Percentiles rank a stretch among this genome's conserved stretches.
phyloP scores from a whole-genome alignment of 2,329 filamentous ascomycete species.

The Diaporthe batatas region DNA sequence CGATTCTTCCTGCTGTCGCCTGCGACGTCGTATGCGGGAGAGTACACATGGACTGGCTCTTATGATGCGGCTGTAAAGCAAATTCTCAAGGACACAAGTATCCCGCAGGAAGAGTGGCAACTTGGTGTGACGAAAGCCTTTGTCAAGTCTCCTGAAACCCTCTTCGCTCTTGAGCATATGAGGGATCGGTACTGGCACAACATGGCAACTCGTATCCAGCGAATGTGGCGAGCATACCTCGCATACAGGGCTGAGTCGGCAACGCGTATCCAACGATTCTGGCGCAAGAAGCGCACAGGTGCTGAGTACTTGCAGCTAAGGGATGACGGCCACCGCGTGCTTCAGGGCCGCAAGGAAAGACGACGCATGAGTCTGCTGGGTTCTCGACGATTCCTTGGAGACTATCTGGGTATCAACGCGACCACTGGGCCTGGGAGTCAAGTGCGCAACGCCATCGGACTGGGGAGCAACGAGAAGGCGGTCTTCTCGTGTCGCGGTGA shows the following conservation, averaged over 20 bases:
- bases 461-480: constrained; percentile 79
- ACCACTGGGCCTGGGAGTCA: constrained; percentile 83
- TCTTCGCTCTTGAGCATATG: constrained; percentile 98
- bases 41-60: constrained; percentile 95
- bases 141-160: constrained; percentile 96
- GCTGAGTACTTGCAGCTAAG: constrained; percentile 90
- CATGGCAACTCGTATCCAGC: constrained; percentile 97
- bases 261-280: constrained; percentile 93
- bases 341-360: constrained; percentile 90
- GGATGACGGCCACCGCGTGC: constrained; percentile 86
- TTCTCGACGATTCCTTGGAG: constrained; percentile 91
- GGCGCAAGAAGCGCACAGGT: constrained; percentile 92
- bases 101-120: constrained; percentile 95
- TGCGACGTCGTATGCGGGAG: constrained; percentile 94
- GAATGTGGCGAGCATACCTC: constrained; percentile 96
- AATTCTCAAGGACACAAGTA: constrained; percentile 96
- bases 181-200: constrained; percentile 99
- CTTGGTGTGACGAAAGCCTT: constrained; percentile 98
- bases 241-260: constrained; percentile 93
- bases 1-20: constrained; percentile 96
- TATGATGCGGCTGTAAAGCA: constrained; percentile 89
- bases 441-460: constrained; percentile 79
- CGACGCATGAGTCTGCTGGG: constrained; percentile 91
- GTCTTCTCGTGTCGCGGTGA: constrained; percentile 95
- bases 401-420: constrained; percentile 92